A percentile compares a stretch with the other conserved stretches of the same genome.
phyloP scores from a whole-genome alignment of 768 basidiomycete species.

The Gymnopilus dilepis region DNA sequence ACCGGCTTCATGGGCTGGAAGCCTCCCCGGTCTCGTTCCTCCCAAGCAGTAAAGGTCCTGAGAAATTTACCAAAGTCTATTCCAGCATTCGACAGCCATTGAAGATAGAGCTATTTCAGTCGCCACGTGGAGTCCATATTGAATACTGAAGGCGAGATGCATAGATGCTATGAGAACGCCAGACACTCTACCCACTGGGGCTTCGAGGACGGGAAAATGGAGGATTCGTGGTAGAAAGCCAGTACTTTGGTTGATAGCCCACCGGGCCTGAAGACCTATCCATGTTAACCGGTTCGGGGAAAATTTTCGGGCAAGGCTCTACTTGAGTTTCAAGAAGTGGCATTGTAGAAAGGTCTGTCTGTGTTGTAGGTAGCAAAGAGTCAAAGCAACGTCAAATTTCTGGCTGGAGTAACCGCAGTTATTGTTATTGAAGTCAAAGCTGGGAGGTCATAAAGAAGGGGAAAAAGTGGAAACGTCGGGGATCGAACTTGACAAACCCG shows the following conservation, averaged over 20 bases:
- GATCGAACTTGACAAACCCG: slow-evolving; percentile 14
- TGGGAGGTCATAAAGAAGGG: not conserved
- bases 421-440: not conserved
- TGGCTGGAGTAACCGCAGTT: not conserved
- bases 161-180: not conserved
- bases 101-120: not conserved
- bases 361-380: not conserved
- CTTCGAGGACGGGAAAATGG: slow-evolving; percentile 2
- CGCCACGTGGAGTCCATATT: not conserved
- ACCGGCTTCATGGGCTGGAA: not conserved
- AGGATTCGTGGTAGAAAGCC: slow-evolving; percentile 24
- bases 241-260: slow-evolving; percentile 11
- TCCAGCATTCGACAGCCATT: not conserved
- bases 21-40: not conserved
- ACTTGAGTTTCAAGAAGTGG: not conserved
- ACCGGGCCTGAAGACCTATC: not conserved
- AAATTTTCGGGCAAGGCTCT: not conserved
- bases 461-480: slow-evolving; percentile 23
- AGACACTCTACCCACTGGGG: slow-evolving; percentile 8
- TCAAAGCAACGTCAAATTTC: not conserved
- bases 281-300: slow-evolving; percentile 3
- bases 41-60: slow-evolving; percentile 1
- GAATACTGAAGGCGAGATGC: not conserved
- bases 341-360: not conserved
- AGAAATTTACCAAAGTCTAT: not conserved